Evolutionary conservation across 106 monocot genomes (phyloP).

Genomic region (Platanthera guangdongensis): DNA sequence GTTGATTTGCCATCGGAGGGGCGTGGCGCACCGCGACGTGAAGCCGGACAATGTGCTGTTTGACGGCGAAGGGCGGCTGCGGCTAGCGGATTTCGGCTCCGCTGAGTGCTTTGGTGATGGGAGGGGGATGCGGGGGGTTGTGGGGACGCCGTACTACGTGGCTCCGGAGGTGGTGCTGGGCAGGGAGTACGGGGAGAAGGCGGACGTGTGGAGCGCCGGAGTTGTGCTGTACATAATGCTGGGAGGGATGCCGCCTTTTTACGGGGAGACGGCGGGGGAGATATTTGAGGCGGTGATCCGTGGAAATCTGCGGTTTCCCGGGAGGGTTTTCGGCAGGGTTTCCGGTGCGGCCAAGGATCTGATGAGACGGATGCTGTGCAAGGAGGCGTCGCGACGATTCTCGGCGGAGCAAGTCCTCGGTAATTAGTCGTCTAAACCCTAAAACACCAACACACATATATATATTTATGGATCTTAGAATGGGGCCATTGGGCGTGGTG

Average conservation of each 20-base stretch:
- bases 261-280: constrained; percentile 65
- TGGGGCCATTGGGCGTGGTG: neutral
- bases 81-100: constrained; percentile 76
- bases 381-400: constrained; percentile 51
- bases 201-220: constrained; percentile 90
- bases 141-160: constrained; percentile 94
- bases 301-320: constrained; percentile 77
- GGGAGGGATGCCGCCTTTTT: constrained; percentile 61
- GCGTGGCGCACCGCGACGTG: constrained; percentile 78
- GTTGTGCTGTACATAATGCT: constrained; percentile 73
- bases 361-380: constrained; percentile 71
- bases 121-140: constrained; percentile 41
- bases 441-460: too few relatives aligned
- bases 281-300: constrained; percentile 70
- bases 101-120: constrained; percentile 52
- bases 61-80: constrained; percentile 22
- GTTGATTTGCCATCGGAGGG: constrained; percentile 59
- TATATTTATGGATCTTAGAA: too few relatives aligned
- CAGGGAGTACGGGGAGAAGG: constrained; percentile 71
- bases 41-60: constrained; percentile 87
- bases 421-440: constrained; percentile 4
- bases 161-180: constrained; percentile 81
- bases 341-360: constrained; percentile 81
- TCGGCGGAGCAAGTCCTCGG: constrained; percentile 90
- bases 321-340: constrained; percentile 29